These are phyloP conservation scores for Cryphonectria japonica DNA, from an alignment of 2,329 filamentous ascomycete species.

Conservation along the genomic window DNA sequence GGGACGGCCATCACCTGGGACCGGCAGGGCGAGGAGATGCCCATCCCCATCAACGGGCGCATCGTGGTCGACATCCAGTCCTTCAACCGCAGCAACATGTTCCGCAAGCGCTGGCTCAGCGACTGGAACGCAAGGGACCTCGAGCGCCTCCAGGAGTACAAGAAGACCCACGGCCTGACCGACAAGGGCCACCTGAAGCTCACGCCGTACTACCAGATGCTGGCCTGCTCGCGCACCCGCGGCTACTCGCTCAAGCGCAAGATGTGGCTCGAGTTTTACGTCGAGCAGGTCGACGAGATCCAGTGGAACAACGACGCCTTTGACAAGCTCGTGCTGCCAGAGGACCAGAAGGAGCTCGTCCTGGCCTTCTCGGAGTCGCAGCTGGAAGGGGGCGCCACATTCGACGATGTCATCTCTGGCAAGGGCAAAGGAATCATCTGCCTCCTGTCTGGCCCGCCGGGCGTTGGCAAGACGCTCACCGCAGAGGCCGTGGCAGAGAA, in stretches of 20 bases:
- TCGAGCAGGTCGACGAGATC: slow-evolving; percentile 50
- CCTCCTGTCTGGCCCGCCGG: slow-evolving; percentile 52
- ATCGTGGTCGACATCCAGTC: slow-evolving; percentile 45
- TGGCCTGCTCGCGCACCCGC: slow-evolving; percentile 40
- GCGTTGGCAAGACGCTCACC: slow-evolving; percentile 55
- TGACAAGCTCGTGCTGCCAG: slow-evolving; percentile 51
- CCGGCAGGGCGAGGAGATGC: slow-evolving; percentile 39
- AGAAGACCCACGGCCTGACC: slow-evolving; percentile 30
- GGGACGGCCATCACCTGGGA: slow-evolving; percentile 44
- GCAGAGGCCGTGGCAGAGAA: slow-evolving; percentile 55
- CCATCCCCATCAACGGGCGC: slow-evolving; percentile 40
- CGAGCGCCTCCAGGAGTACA: slow-evolving; percentile 36
- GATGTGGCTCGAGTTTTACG: slow-evolving; percentile 53
- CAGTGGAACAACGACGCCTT: slow-evolving; percentile 55
- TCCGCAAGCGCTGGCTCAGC: slow-evolving; percentile 36
- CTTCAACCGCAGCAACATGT: slow-evolving; percentile 43
- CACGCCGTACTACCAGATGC: slow-evolving; percentile 41
- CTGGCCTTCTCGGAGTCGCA: slow-evolving; percentile 54
- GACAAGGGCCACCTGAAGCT: slow-evolving; percentile 34
- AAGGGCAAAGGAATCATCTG: slow-evolving; percentile 57
- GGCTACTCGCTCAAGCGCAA: slow-evolving; percentile 55
- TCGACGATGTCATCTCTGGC: slow-evolving; percentile 57
- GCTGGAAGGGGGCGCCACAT: slow-evolving; percentile 43
- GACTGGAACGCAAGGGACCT: slow-evolving; percentile 42
- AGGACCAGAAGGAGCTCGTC: slow-evolving; percentile 55